A percentile compares a stretch with the other conserved stretches of the same genome.
These are phyloP conservation scores for Penicillium sp. DNA, from an alignment of 2,329 filamentous ascomycete genomes.

Conservation along the genomic window DNA sequence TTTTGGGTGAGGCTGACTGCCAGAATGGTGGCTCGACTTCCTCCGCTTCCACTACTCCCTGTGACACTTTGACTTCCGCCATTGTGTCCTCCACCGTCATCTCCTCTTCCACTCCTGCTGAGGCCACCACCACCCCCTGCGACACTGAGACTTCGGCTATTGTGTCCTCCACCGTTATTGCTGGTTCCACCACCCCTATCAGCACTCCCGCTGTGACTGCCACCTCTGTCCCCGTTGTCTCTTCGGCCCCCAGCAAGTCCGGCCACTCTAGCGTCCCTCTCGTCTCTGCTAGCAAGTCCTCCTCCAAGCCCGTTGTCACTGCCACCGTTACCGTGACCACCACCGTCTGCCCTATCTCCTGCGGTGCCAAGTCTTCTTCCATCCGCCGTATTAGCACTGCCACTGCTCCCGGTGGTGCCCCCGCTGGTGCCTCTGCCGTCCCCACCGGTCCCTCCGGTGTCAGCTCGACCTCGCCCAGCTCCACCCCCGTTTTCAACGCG, in stretches of 20 bases:
- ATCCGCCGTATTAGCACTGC: slow-evolving; percentile 5
- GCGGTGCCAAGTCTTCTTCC: slow-evolving; percentile 7
- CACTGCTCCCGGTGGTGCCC: slow-evolving; percentile 7
- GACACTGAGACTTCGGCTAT: slow-evolving; percentile 4
- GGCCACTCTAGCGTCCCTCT: slow-evolving; percentile 6
- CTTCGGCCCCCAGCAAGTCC: neutral
- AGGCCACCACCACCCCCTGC: neutral
- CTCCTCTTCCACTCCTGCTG: neutral
- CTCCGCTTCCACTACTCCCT: slow-evolving; percentile 3
- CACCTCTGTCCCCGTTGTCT: neutral
- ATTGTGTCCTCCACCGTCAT: neutral
- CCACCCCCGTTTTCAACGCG: slow-evolving; percentile 20
- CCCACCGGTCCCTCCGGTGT: neutral
- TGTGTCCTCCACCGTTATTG: slow-evolving; percentile 1
- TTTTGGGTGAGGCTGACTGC: slow-evolving; percentile 25
- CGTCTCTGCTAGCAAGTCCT: slow-evolving; percentile 1
- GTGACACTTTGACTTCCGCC: slow-evolving; percentile 3
- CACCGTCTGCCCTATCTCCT: slow-evolving; percentile 7
- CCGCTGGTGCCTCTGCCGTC: slow-evolving; percentile 1
- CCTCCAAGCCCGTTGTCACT: slow-evolving; percentile 1
- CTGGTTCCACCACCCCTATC: neutral
- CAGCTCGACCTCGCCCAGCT: neutral
- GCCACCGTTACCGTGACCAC: slow-evolving; percentile 5
- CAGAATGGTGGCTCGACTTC: slow-evolving; percentile 3
- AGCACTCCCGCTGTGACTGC: neutral